Percentiles rank a stretch among this genome's conserved stretches.
Conservation (phyloP, 495 filamentous ascomycete species). For the Neurospora terricola region DNA sequence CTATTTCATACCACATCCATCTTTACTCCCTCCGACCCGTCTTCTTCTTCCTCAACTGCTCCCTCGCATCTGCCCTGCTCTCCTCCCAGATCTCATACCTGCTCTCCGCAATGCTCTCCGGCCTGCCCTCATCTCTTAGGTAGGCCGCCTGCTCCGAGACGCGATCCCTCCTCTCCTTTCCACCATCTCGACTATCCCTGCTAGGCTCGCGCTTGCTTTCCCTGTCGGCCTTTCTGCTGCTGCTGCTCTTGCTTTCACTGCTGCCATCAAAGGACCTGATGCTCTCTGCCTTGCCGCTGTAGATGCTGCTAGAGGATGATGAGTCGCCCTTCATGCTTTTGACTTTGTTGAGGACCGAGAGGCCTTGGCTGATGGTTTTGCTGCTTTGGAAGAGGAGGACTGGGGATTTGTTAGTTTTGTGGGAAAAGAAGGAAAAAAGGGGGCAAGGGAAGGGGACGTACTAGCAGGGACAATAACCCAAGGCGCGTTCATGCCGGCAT, state of each 20-base stretch:
- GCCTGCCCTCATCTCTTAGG: neutral
- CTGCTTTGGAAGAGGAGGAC: neutral
- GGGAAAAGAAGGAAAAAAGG: too few relatives aligned
- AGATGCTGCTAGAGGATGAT: neutral
- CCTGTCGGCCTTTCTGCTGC: neutral
- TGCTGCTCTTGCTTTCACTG: neutral
- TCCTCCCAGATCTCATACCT: neutral
- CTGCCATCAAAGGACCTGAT: neutral
- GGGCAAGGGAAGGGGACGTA: conserved; percentile 11
- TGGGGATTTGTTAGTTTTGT: neutral
- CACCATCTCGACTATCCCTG: neutral
- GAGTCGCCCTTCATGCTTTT: neutral
- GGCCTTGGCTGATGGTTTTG: neutral
- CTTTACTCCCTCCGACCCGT: neutral
- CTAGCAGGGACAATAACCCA: conserved; percentile 70
- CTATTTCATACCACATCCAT: neutral
- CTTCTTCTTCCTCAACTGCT: neutral
- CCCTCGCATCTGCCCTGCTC: neutral
- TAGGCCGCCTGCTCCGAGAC: neutral
- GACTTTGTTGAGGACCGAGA: neutral
- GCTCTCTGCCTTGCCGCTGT: neutral
- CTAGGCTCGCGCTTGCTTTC: neutral
- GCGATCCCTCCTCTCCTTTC: neutral
- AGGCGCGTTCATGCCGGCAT: conserved; percentile 73
- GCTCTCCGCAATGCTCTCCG: neutral